Evolutionary conservation across 169 alveolate genomes (phyloP).

Genomic region (Plasmodium sp.): DNA sequence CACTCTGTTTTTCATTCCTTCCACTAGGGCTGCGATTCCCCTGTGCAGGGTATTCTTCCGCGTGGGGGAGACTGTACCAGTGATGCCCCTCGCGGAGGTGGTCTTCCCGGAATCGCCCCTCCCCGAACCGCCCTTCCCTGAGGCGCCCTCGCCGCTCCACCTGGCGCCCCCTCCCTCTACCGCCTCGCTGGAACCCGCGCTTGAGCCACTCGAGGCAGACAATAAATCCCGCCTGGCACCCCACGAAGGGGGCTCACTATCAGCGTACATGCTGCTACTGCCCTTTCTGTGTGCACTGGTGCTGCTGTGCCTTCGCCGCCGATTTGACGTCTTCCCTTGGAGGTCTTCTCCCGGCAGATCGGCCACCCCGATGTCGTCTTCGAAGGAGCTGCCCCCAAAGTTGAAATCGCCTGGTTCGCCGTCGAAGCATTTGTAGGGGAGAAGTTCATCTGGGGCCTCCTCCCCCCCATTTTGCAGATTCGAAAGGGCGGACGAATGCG

Average conservation of each 20-base stretch:
- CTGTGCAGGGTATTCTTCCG: background rate
- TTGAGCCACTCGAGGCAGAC: background rate
- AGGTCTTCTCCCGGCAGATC: background rate
- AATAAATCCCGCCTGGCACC: background rate
- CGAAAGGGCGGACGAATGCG: background rate
- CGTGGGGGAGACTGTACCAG: background rate
- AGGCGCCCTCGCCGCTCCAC: background rate
- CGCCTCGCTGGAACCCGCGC: background rate
- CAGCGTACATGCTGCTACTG: background rate
- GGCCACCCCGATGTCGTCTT: background rate
- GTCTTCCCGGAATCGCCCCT: background rate
- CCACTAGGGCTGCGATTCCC: background rate
- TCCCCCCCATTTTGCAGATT: background rate
- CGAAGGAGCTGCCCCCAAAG: constrained; percentile 11
- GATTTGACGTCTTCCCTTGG: background rate
- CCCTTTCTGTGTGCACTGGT: background rate
- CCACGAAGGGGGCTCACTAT: background rate
- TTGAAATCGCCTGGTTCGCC: background rate
- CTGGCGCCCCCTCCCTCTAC: background rate
- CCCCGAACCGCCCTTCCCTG: background rate
- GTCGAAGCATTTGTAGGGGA: background rate
- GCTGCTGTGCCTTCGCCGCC: background rate
- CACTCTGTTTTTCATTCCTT: background rate
- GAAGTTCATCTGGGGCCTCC: background rate
- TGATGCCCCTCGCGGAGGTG: background rate